These are phyloP conservation scores for Zygosaccharomyces sapae DNA, from an alignment of 1,139 yeast genomes.

Conservation along the genomic window DNA sequence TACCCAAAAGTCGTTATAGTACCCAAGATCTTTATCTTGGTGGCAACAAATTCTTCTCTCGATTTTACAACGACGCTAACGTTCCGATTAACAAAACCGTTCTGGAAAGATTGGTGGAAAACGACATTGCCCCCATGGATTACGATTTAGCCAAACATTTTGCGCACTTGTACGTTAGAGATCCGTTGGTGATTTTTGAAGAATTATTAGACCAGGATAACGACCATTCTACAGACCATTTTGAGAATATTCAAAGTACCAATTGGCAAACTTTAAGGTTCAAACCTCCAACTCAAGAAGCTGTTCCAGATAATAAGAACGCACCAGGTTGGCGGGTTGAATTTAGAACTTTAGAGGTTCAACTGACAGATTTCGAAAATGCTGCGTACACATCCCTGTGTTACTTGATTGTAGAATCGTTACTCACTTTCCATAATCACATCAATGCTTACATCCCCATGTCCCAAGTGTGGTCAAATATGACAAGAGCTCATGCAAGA, in stretches of 20 bases:
- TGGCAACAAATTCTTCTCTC: constrained; percentile 47
- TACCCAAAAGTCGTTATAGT: constrained; percentile 90
- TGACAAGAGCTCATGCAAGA: constrained; percentile 76
- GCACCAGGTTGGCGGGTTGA: constrained; percentile 97
- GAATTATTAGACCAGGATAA: constrained; percentile 75
- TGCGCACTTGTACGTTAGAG: constrained; percentile 88
- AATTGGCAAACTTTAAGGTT: constrained; percentile 97
- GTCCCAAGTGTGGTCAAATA: constrained; percentile 76
- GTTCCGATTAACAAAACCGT: constrained; percentile 68
- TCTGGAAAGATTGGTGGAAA: constrained; percentile 44
- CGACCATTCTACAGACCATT: constrained; percentile 74
- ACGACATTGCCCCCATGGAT: constrained; percentile 50
- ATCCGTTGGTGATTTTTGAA: constrained; percentile 86
- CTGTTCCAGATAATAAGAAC: constrained; percentile 39
- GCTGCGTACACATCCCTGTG: constrained; percentile 84
- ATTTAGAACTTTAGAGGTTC: constrained; percentile 93
- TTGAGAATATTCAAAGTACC: constrained; percentile 93
- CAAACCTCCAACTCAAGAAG: constrained; percentile 66
- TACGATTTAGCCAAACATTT: constrained; percentile 75
- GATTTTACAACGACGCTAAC: constrained; percentile 63
- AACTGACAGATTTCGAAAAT: constrained; percentile 91
- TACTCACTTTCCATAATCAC: constrained; percentile 54
- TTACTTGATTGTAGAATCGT: constrained; percentile 67
- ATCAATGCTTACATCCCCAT: constrained; percentile 77
- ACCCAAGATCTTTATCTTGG: constrained; percentile 79